These are phyloP conservation scores for Coleophoma eucalyptorum DNA, from an alignment of 2,329 filamentous ascomycete species.

Conservation along the genomic window DNA sequence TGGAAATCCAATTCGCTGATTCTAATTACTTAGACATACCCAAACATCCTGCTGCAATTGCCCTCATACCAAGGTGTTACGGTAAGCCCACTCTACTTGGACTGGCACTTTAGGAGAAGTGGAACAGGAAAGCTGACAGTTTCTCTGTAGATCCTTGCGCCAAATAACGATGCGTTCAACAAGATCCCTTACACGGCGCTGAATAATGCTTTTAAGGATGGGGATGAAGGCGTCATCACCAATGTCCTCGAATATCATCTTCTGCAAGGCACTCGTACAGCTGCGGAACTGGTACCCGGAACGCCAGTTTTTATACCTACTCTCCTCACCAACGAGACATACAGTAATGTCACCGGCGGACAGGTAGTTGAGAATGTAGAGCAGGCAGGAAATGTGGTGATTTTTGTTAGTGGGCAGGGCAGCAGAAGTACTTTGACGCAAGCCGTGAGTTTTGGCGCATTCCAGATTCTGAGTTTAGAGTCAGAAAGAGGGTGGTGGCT, in stretches of 20 bases:
- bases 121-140: no score
- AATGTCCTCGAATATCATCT: constrained; percentile 31
- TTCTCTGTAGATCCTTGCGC: constrained; percentile 29
- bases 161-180: constrained; percentile 30
- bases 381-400: constrained; percentile 36
- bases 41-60: constrained; percentile 39
- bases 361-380: constrained; percentile 40
- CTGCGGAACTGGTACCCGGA: constrained; percentile 23
- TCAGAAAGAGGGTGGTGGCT: neutral
- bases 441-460: constrained; percentile 14
- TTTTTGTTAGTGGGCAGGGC: constrained; percentile 36
- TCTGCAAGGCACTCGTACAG: constrained; percentile 24
- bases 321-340: constrained; percentile 36
- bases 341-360: constrained; percentile 45
- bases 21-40: constrained; percentile 35
- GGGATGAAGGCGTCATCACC: constrained; percentile 33
- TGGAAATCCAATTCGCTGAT: constrained; percentile 5
- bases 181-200: constrained; percentile 30
- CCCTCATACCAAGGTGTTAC: constrained; percentile 41
- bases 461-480: neutral
- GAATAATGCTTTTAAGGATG: constrained; percentile 21
- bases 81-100: constrained; percentile 23
- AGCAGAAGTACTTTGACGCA: constrained; percentile 37
- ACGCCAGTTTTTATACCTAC: constrained; percentile 38
- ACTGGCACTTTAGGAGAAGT: no score